Evolutionary conservation across 495 filamentous ascomycete genomes (phyloP), one percentile per base, ranked within the genome.

Genomic region (Talaromyces stipitatus): DNA sequence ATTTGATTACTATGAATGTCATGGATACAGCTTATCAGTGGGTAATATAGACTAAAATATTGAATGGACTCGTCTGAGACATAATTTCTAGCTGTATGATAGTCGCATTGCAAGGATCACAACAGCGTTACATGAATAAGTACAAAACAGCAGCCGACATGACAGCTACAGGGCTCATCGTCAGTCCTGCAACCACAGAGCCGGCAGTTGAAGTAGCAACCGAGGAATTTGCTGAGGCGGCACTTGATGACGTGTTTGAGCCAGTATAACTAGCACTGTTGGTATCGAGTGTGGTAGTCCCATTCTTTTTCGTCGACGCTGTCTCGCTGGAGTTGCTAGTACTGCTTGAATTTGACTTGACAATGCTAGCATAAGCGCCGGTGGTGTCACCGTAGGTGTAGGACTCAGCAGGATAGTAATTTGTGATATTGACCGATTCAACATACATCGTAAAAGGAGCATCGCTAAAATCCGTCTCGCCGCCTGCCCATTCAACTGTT

Each of bases 401-500:
- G 38, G 66, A 61, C 56, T 67, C 64, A 36, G 68, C 75, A 5
- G 72, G 62, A 56, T 71, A 68, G 54, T 70, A 72, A 38, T 74
- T 72, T 24, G 64, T 62, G 5, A 75, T 63, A 6, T 67, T 72
- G 7, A 79, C 54, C 36, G 61, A 66, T 61, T 72, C 65, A 18
- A 92, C 83, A 57, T 72, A 82, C 85, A 92, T 90, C 50, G 75
- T 83, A 71, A 83, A 92, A 1, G 89, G 88, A 0, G 71, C 85
- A 51, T 85, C 62, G 32, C 65, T 64, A 70, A 82, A 92, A 64
- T 89, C 79, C 7, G 85, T 88, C 48, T 75, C 58, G 46, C 89
- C 89, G 54, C 88, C 87, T 55, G 87, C 88, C 89, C 89, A 92
- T 59, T 87, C 69, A 2, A 70, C 55, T 38, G 62, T 67, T n/a